phyloP scores from a whole-genome alignment of 202 grass and related monocot species.

The Setaria viridis region DNA sequence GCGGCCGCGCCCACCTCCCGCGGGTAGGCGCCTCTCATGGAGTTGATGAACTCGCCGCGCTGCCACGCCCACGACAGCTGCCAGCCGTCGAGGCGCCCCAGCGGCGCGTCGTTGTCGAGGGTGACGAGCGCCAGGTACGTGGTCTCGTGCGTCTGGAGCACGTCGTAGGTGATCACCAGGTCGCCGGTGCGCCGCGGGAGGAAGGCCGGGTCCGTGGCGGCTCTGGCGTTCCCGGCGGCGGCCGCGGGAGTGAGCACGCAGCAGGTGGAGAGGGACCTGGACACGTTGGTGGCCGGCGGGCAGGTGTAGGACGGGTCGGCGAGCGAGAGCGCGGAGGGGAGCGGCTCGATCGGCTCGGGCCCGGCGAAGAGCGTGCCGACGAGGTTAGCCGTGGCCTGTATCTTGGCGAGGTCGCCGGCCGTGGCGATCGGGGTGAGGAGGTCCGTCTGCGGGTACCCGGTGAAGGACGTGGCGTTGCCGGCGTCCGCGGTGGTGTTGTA shows the following conservation, averaged over 20 bases:
- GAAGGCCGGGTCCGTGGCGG: constrained; percentile 15
- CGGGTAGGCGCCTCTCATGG: constrained; percentile 76
- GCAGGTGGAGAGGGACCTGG: constrained; percentile 49
- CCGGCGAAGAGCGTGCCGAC: constrained; percentile 73
- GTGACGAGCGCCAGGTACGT: constrained; percentile 80
- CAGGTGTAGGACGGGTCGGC: constrained; percentile 68
- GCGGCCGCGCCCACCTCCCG: constrained; percentile 20
- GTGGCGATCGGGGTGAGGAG: constrained; percentile 80
- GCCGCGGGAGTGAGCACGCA: constrained; percentile 48
- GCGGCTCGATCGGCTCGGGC: constrained; percentile 32
- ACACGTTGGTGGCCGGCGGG: constrained; percentile 17
- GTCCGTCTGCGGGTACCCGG: constrained; percentile 72
- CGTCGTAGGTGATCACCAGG: constrained; percentile 80
- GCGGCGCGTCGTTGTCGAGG: constrained; percentile 63
- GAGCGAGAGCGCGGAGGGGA: constrained; percentile 60
- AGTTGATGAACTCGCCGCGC: constrained; percentile 66
- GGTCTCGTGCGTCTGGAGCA: constrained; percentile 54
- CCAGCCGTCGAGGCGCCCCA: constrained; percentile 78
- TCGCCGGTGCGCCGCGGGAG: constrained; percentile 60
- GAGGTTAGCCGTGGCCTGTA: constrained; percentile 47
- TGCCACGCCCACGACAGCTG: constrained; percentile 79
- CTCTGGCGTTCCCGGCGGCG: neutral
- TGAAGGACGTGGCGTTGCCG: constrained; percentile 55
- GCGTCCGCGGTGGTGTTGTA: constrained; percentile 57
- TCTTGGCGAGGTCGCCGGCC: constrained; percentile 58